Base-by-base conservation (phyloP, 2,329 filamentous ascomycete genomes). In the Colletotrichum nymphaeae region DNA sequence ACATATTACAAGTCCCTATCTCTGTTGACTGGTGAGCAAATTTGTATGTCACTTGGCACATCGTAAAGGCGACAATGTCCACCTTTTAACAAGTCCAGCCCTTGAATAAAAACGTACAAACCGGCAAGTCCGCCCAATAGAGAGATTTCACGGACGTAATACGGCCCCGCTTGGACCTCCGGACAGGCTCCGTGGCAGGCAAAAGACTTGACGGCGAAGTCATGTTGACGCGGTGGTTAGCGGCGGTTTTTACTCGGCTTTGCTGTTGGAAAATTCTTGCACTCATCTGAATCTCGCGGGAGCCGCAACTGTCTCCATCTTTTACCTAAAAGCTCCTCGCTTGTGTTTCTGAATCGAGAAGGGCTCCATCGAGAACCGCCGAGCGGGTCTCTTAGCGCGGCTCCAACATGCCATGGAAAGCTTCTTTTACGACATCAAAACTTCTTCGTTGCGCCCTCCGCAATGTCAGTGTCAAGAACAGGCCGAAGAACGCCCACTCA, bases 351-450 rank as follows among this genome's bases (percentile, higher is more conserved):
- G 42, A 16, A 70, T 53, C 24, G 53, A 53, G 70, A 62, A 69
- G 46, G 22, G 67, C 32, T 49, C 55, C 66, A 26, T 46, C 19
- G 42, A 12, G 70, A 60, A 70, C 70, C 66, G 35, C 66, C 70
- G 56, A 28, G 49, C 55, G 60, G 56, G 56, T 52, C 67, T 70
- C 32, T 30, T 73, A 66, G 71, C 71, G 71, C 67, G 71, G 71
- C 67, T 73, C 71, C 59, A 69, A 70, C 71, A 60, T 57, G 71
- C 71, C 67, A 58, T 53, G 49, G 60, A 52, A 73, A 71, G 71
- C 71, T 73, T 73, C 71, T 71, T 73, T 73, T 73, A 73, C 71
- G 67, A 55, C 62, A 73, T 73, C 35, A 24, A 73, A 73, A 73
- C 71, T 30, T 42, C 49, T 8, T 65, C 32, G 28, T 22, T 30